Percentiles rank a stretch among this genome's conserved stretches.
Evolutionary conservation across 2,329 filamentous ascomycete genomes (phyloP).

Genomic region (Diaporthe sp.): DNA sequence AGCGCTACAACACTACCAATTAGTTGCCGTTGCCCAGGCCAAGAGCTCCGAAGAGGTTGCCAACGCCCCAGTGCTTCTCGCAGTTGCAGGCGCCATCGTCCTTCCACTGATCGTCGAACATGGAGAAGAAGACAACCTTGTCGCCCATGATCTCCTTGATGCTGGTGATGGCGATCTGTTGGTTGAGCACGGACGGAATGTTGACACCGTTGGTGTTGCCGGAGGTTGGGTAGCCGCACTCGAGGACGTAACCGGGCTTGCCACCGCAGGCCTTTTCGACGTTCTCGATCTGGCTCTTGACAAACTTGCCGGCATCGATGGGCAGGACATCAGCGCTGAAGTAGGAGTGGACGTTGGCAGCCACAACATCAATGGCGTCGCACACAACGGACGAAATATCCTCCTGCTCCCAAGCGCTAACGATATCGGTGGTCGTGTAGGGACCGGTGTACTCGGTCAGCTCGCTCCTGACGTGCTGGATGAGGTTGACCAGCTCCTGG

Average conservation of each 20-base stretch:
- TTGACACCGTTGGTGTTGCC: conserved; percentile 79
- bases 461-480: conserved; percentile 71
- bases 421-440: conserved; percentile 87
- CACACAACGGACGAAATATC: conserved; percentile 73
- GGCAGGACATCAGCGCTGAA: conserved; percentile 81
- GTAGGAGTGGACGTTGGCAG: conserved; percentile 92
- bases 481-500: conserved; percentile 74
- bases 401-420: conserved; percentile 78
- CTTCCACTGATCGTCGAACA: conserved; percentile 87
- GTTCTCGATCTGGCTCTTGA: conserved; percentile 76
- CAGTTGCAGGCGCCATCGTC: conserved; percentile 72
- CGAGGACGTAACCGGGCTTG: conserved; percentile 82
- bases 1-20: not conserved
- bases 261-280: conserved; percentile 76
- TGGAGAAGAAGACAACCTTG: conserved; percentile 84
- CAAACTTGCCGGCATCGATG: conserved; percentile 78
- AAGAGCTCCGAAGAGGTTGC: conserved; percentile 54
- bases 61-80: conserved; percentile 84
- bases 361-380: conserved; percentile 78
- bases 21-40: conserved; percentile 23
- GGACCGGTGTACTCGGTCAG: conserved; percentile 77
- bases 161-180: conserved; percentile 76
- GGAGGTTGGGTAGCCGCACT: conserved; percentile 87
- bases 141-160: conserved; percentile 75
- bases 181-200: conserved; percentile 73